These are phyloP conservation scores for Talaromyces sp. DNA, from an alignment of 2,329 filamentous ascomycete genomes.

Conservation along the genomic window DNA sequence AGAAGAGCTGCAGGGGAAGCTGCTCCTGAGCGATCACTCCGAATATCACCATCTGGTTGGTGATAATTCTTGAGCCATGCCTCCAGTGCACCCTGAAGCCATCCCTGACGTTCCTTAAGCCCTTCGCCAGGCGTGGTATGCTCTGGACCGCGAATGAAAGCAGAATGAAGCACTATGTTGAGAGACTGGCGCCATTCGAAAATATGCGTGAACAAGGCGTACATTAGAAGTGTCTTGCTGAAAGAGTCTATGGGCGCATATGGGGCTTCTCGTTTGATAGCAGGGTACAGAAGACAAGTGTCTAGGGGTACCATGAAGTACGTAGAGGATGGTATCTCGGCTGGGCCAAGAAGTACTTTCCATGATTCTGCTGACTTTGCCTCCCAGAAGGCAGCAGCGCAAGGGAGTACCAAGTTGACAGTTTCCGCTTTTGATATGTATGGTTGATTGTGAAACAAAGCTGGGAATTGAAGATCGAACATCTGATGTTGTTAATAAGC, in stretches of 20 bases:
- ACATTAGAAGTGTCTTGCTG: constrained; percentile 16
- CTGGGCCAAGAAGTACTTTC: constrained; percentile 18
- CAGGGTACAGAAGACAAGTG: constrained; percentile 18
- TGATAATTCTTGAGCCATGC: constrained; percentile 18
- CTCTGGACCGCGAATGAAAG: constrained; percentile 16
- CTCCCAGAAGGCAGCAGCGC: constrained; percentile 16
- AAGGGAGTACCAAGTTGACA: constrained; percentile 17
- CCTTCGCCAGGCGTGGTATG: constrained; percentile 12
- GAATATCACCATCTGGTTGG: neutral
- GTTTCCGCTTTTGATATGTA: constrained; percentile 19
- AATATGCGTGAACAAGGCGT: constrained; percentile 17
- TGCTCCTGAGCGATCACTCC: neutral
- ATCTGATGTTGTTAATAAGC: constrained; percentile 2
- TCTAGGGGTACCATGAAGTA: constrained; percentile 20
- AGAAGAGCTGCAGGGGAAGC: neutral
- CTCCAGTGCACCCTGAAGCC: constrained; percentile 12
- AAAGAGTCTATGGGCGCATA: constrained; percentile 18
- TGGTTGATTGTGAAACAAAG: constrained; percentile 18
- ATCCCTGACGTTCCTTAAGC: constrained; percentile 12
- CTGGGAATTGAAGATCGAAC: constrained; percentile 19
- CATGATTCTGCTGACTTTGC: constrained; percentile 17
- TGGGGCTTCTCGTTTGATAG: constrained; percentile 11
- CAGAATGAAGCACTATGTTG: constrained; percentile 17
- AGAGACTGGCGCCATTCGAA: constrained; percentile 18
- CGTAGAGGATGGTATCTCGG: constrained; percentile 15